Percentiles rank a stretch among this genome's conserved stretches.
Evolutionary conservation across 2,329 filamentous ascomycete species (phyloP).

Genomic region (Penicillium sp.): DNA sequence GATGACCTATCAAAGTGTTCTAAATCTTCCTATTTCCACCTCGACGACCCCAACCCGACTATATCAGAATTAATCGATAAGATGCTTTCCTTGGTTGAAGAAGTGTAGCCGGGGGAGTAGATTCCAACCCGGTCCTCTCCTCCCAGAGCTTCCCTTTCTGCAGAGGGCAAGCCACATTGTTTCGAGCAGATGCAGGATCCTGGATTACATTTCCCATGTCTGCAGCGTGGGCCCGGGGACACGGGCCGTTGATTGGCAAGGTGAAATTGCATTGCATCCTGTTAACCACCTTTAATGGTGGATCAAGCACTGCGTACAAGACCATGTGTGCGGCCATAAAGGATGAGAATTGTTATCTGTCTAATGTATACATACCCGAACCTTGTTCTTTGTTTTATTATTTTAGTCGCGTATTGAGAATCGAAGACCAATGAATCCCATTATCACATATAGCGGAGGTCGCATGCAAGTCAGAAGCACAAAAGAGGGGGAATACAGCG

Average conservation of each 20-base stretch:
- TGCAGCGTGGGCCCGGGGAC: slow-evolving; percentile 1
- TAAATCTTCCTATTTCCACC: neutral
- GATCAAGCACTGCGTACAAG: neutral
- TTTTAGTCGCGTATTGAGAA: neutral
- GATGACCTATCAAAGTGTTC: neutral
- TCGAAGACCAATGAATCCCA: neutral
- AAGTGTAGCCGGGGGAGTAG: neutral
- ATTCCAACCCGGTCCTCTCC: slow-evolving; percentile 1
- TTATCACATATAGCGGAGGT: neutral
- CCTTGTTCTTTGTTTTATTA: too few species aligned
- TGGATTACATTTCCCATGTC: slow-evolving; percentile 5
- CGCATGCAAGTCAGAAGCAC: neutral
- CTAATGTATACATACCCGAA: neutral
- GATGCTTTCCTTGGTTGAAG: neutral
- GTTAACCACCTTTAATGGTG: neutral
- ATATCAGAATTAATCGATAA: slow-evolving; percentile 14
- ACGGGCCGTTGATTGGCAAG: slow-evolving; percentile 1
- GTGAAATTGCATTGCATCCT: neutral
- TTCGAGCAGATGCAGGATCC: slow-evolving; percentile 10
- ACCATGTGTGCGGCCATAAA: neutral
- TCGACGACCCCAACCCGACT: slow-evolving; percentile 1
- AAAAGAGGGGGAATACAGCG: slow-evolving; percentile 9
- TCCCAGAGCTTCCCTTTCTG: neutral
- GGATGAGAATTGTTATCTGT: neutral
- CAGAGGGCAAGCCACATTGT: slow-evolving; percentile 10